Conservation (phyloP, 257 asterid genomes). For the Capsicum pubescens region DNA sequence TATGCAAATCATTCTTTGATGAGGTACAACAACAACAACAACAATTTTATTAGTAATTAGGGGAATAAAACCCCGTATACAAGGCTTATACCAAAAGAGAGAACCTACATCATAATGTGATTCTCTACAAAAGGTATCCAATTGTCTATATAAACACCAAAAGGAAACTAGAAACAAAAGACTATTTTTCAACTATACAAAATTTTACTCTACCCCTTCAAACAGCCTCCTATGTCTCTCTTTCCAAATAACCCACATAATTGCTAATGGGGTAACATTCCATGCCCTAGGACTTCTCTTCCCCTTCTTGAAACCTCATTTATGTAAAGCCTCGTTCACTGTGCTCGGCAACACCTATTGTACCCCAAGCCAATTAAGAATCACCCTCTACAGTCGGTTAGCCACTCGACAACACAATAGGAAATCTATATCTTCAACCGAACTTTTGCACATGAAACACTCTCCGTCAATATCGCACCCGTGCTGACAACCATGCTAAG, state of each 20-base stretch:
- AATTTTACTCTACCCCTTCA: no score
- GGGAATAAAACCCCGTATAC: no score
- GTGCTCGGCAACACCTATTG: neutral
- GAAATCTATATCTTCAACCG: conserved; percentile 13
- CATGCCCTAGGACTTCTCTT: neutral
- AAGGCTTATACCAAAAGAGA: no score
- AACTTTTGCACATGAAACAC: conserved; percentile 2
- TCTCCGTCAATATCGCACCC: neutral
- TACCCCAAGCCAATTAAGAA: conserved; percentile 1
- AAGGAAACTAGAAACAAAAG: no score
- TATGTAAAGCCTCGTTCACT: neutral
- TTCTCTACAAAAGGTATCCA: no score
- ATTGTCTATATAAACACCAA: no score
- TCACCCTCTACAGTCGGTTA: neutral
- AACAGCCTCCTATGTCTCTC: neutral
- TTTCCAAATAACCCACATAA: neutral
- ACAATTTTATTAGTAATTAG: neutral
- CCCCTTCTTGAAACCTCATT: neutral
- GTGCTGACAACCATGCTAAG: neutral
- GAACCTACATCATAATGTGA: no score
- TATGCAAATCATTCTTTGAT: neutral
- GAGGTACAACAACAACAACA: no score
- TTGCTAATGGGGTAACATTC: neutral
- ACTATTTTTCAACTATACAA: no score
- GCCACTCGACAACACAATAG: neutral